These are phyloP conservation scores for Plasmodium cynomolgi DNA, from an alignment of 169 alveolate species.

Conservation along the genomic window DNA sequence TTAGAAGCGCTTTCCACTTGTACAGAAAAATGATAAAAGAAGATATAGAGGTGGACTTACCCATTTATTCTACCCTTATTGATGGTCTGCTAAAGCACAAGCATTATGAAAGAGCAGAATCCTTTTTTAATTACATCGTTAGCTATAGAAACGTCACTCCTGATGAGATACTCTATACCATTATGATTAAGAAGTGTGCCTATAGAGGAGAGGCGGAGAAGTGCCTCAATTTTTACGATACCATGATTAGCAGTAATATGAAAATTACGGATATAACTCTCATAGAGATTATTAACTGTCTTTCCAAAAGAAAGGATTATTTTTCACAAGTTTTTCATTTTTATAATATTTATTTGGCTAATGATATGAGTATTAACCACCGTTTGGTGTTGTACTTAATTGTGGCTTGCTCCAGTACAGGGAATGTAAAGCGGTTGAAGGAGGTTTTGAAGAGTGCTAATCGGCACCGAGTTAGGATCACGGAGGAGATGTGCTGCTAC, in stretches of 20 bases:
- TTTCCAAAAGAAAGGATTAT: slow-evolving; percentile 78
- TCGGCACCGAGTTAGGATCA: slow-evolving; percentile 62
- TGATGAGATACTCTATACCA: slow-evolving; percentile 87
- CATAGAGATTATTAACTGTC: slow-evolving; percentile 82
- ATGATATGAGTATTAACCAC: slow-evolving; percentile 79
- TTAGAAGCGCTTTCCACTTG: slow-evolving; percentile 82
- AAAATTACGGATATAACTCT: slow-evolving; percentile 87
- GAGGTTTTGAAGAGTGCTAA: slow-evolving; percentile 78
- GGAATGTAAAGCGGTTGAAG: slow-evolving; percentile 79
- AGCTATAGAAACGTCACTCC: slow-evolving; percentile 88
- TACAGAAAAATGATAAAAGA: slow-evolving; percentile 87
- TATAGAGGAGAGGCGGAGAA: slow-evolving; percentile 83
- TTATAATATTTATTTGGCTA: slow-evolving; percentile 83
- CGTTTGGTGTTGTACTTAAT: slow-evolving; percentile 56
- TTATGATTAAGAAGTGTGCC: slow-evolving; percentile 87
- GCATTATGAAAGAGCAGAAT: slow-evolving; percentile 82
- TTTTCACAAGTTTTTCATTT: slow-evolving; percentile 83
- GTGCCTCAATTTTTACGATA: slow-evolving; percentile 85
- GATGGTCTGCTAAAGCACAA: slow-evolving; percentile 84
- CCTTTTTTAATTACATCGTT: slow-evolving; percentile 83
- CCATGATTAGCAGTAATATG: slow-evolving; percentile 79
- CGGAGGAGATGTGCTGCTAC: slow-evolving; percentile 65
- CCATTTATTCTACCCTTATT: slow-evolving; percentile 83
- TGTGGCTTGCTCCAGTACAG: slow-evolving; percentile 81
- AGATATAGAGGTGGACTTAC: slow-evolving; percentile 81